Evolutionary conservation across 2,329 filamentous ascomycete species (phyloP).

Genomic region (Alternaria consortialis): DNA sequence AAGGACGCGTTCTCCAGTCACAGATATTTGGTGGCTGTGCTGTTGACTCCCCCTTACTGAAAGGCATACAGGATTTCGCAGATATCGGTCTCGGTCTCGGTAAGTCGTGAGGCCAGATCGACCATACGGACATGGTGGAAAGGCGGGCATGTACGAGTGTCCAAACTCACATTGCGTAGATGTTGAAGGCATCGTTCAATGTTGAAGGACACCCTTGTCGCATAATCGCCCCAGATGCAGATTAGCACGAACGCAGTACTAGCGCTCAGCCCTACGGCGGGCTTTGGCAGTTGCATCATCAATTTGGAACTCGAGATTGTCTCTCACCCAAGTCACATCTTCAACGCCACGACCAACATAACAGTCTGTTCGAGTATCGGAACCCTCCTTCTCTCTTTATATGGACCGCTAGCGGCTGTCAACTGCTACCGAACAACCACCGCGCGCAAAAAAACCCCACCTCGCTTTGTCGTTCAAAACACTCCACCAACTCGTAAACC

Average conservation of each 20-base stretch:
- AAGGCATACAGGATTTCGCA: neutral
- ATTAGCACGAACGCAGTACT: slow-evolving; percentile 2
- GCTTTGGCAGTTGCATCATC: slow-evolving; percentile 19
- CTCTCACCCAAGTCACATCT: neutral
- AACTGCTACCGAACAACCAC: neutral
- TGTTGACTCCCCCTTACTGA: neutral
- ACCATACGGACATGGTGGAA: neutral
- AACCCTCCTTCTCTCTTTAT: neutral
- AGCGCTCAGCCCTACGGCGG: slow-evolving; percentile 15
- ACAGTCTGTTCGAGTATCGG: neutral
- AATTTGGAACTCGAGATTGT: slow-evolving; percentile 8
- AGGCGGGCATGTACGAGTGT: neutral
- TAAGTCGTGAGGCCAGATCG: neutral
- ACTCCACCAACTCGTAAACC: neutral
- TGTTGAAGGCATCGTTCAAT: neutral
- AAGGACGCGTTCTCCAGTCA: no score
- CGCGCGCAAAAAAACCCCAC: slow-evolving; percentile 3
- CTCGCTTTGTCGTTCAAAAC: neutral
- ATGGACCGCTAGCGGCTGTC: slow-evolving; percentile 8
- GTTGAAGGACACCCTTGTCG: neutral
- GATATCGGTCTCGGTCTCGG: neutral
- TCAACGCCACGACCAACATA: neutral
- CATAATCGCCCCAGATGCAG: neutral
- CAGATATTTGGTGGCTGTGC: no score
- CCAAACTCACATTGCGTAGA: neutral